Percentiles rank a stretch among this genome's conserved stretches.
Conservation (phyloP, 495 filamentous ascomycete species). For the Tuber melanosporum region DNA sequence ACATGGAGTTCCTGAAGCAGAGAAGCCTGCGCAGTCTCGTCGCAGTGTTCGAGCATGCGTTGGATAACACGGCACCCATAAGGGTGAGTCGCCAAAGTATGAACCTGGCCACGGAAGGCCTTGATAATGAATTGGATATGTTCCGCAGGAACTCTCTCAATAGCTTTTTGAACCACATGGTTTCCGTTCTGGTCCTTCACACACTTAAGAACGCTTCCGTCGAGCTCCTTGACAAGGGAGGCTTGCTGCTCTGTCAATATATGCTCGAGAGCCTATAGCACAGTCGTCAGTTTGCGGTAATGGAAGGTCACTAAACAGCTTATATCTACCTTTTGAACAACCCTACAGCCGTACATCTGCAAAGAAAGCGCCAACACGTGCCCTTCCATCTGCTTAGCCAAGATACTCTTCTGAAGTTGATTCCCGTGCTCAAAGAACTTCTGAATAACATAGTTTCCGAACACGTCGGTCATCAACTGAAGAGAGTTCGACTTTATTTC, state of each 20-base stretch:
- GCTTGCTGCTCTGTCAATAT: constrained; percentile 87
- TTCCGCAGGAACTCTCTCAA: constrained; percentile 73
- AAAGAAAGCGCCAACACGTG: constrained; percentile 71
- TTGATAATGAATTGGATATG: constrained; percentile 86
- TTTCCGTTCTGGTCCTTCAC: constrained; percentile 92
- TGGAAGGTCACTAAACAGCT: not conserved
- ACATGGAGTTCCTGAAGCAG: constrained; percentile 74
- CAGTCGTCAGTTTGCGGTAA: constrained; percentile 31
- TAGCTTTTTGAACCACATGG: constrained; percentile 92
- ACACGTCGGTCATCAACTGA: constrained; percentile 91
- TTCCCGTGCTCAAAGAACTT: constrained; percentile 97
- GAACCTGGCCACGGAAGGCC: constrained; percentile 74
- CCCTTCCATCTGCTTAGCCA: constrained; percentile 80
- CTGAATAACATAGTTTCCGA: constrained; percentile 97
- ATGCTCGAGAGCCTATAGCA: constrained; percentile 72
- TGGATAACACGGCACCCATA: constrained; percentile 95
- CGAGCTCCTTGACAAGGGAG: constrained; percentile 73
- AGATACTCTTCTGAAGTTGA: constrained; percentile 79
- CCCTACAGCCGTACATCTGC: constrained; percentile 92
- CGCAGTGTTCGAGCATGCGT: constrained; percentile 80
- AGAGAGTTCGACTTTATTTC: constrained; percentile 77
- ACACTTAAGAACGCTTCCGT: constrained; percentile 68
- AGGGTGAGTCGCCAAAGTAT: constrained; percentile 65
- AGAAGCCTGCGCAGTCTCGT: constrained; percentile 59
- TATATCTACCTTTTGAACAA: constrained; percentile 76